Evolutionary conservation across 2,329 filamentous ascomycete species (phyloP).

Genomic region (Penicillium sp.): DNA sequence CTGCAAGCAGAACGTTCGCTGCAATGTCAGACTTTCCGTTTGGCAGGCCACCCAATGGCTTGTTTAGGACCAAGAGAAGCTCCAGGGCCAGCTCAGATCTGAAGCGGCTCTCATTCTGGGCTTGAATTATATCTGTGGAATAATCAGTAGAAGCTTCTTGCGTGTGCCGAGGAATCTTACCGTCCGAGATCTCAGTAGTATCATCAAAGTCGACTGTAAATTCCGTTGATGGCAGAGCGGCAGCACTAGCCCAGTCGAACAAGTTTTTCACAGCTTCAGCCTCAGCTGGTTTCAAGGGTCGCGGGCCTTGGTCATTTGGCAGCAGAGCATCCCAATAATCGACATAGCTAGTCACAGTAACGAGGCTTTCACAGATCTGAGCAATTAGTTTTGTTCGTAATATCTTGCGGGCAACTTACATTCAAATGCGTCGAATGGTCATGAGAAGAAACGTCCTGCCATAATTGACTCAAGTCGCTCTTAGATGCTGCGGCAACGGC

Average conservation of each 20-base stretch:
- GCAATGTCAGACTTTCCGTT: slow-evolving; percentile 22
- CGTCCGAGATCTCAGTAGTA: slow-evolving; percentile 16
- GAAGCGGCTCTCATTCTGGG: slow-evolving; percentile 26
- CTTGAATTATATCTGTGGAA: slow-evolving; percentile 18
- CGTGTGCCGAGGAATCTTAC: neutral
- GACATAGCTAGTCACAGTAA: slow-evolving; percentile 29
- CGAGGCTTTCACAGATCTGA: slow-evolving; percentile 36
- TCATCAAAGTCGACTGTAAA: slow-evolving; percentile 34
- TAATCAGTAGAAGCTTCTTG: neutral
- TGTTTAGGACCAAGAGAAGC: slow-evolving; percentile 17
- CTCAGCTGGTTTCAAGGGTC: slow-evolving; percentile 23
- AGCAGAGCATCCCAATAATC: slow-evolving; percentile 15
- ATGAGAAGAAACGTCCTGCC: slow-evolving; percentile 31
- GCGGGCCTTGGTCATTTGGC: slow-evolving; percentile 16
- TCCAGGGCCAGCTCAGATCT: slow-evolving; percentile 33
- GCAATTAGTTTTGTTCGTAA: neutral
- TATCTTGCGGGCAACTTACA: slow-evolving; percentile 18
- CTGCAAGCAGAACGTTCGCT: slow-evolving; percentile 30
- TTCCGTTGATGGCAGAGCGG: slow-evolving; percentile 34
- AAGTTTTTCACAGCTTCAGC: slow-evolving; percentile 26
- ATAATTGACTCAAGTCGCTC: slow-evolving; percentile 27
- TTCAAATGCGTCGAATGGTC: slow-evolving; percentile 19
- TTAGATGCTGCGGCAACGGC: slow-evolving; percentile 4
- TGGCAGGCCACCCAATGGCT: slow-evolving; percentile 9
- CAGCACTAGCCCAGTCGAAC: slow-evolving; percentile 33